Base-by-base conservation (phyloP, 208 protist genomes). In the Borovskyia barvae region DNA sequence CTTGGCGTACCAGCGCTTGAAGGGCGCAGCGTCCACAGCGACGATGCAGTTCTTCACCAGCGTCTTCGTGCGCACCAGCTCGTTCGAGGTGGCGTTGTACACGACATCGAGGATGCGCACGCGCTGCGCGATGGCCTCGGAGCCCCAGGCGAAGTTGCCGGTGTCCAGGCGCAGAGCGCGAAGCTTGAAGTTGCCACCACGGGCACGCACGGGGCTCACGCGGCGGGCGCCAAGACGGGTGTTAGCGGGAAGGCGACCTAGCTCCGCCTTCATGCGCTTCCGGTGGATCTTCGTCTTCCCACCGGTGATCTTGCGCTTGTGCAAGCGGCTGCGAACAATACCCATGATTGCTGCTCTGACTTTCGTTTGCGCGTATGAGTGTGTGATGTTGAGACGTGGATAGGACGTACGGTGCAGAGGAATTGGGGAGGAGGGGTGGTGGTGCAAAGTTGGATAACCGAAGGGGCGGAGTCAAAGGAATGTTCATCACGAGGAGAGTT, bases 21-120 rank as follows among this genome's bases (percentile, higher is more conserved):
- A 99, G 36, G 98, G 98, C 37, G 97, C 85, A 19, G 98, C 91
- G 74, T 99, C 98, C 58, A 99, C 82, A 61, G 95, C 74, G 32
- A 99, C 89, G 71, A 99, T 98, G 71, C 87, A 86, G 84, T 88
- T 91, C 97, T 99, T 99, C 52, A 99, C 98, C 15, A 99, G 90
- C 46, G 98, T 99, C 87, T 99, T 99, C 41, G 98, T 99, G 72
- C 98, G 97, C 39, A 99, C 97, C 30, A 99, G 92, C 91, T 99
- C 99, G 93, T 99, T 99, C 78, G 96, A 98, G 14, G 98, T 97
- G 39, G 98, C 97, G 84, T 99, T 99, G 96, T 99, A 99, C 45
- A 99, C 97, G n/a, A 99, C 98, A 63, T 98, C 95, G 42, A 99
- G 56, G 63, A 99, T 98, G 66, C 97, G 92, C 47, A 88, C 87